Base-by-base conservation (phyloP, 139 green algal genomes). In the Astrephomene gubernaculifera region DNA sequence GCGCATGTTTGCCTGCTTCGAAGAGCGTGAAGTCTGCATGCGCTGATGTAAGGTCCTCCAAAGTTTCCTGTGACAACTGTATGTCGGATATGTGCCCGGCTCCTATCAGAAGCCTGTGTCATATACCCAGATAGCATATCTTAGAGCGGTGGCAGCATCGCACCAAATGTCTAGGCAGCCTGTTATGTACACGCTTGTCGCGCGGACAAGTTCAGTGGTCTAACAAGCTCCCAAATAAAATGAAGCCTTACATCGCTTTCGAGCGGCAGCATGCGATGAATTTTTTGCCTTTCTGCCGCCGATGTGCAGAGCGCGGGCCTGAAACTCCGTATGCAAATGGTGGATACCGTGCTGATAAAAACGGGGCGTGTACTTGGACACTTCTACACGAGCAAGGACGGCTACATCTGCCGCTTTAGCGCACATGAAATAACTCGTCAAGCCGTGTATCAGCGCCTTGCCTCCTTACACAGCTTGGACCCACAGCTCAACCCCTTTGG, bases 301-400 rank as follows among this genome's bases (percentile, higher is more conserved):
- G 68, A 24, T 52, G n/a, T n/a, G 31, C 83, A 87, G 83, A 79
- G 64, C 31, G 70, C 83, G 12, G 83, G 83, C 24, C 36, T 87
- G 35, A 87, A 87, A 49, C 72, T 87, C 17, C 60, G 83, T 8
- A 35, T 87, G 38, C 71, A 69, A 57, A 76, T 89, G 45, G 73
- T 83, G 5, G 84, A 89, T 68, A 89, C 84, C 5, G 75, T 80
- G 21, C 64, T 89, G 8, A 53, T 89, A 0, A 81, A 75, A 38
- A 36, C 52, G 35, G 84, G 84, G 2, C 65, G 84, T 7, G 69
- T 85, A 1, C 38, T 89, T 3, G 84, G 84, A 0, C 80, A 83
- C 41, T 89, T 82, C 43, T 89, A 86, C 54, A 82, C 75, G 0
- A 85, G 65, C 43, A 64, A 67, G 22, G 84, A 89, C 17, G 76